Evolutionary conservation across 108 stramenopile genomes (phyloP).

Genomic region (Cylindrotheca closterium): DNA sequence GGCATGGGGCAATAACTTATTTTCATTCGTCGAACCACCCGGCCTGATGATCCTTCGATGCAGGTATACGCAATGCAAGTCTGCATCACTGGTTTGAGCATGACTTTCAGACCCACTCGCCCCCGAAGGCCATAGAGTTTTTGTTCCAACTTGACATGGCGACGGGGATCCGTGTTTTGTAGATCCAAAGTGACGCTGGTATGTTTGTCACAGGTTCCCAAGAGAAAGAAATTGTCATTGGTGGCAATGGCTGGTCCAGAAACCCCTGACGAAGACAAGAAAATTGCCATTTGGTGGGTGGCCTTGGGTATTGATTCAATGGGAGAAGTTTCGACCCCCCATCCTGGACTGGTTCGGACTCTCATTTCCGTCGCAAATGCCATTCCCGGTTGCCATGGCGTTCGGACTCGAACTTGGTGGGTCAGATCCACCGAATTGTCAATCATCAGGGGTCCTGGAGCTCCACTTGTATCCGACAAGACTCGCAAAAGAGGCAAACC

Average conservation of each 20-base stretch:
- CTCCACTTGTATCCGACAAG: conserved; percentile 45
- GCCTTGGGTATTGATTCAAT: conserved; percentile 10
- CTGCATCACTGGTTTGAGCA: conserved; percentile 43
- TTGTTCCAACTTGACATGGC: conserved; percentile 12
- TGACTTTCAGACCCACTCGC: neutral
- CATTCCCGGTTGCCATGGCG: conserved; percentile 24
- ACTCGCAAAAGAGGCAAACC: conserved; percentile 37
- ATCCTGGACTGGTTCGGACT: conserved; percentile 41
- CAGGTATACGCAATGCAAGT: conserved; percentile 51
- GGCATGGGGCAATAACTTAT: conserved; percentile 29
- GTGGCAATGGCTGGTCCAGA: conserved; percentile 37
- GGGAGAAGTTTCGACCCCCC: conserved; percentile 30
- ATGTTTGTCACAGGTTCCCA: conserved; percentile 47
- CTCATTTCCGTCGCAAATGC: conserved; percentile 45
- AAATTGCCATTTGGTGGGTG: conserved; percentile 25
- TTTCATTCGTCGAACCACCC: conserved; percentile 42
- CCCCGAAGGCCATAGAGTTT: conserved; percentile 27
- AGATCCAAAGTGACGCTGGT: conserved; percentile 44
- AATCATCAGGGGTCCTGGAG: conserved; percentile 47
- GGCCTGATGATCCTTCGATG: conserved; percentile 26
- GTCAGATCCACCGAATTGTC: conserved; percentile 7
- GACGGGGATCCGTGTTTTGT: neutral
- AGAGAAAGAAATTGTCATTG: conserved; percentile 28
- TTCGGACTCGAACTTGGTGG: conserved; percentile 33
- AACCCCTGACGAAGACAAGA: conserved; percentile 31